phyloP scores from a whole-genome alignment of 768 basidiomycete species.

The Rhodotorula taiwanensis region DNA sequence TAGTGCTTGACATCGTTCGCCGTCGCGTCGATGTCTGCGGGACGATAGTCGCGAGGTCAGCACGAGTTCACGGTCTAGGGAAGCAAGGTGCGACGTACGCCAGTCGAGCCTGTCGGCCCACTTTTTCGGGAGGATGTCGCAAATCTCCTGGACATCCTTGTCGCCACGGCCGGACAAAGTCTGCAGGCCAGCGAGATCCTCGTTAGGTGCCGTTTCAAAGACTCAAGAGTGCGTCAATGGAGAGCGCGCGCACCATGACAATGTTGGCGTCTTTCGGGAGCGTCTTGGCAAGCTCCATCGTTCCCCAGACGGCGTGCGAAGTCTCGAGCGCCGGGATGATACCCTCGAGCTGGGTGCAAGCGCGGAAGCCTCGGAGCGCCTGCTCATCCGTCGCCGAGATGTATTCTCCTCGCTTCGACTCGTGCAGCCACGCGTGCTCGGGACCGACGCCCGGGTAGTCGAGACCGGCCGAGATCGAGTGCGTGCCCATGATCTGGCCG shows the following conservation, averaged over 20 bases:
- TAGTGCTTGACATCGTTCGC: too few relatives aligned
- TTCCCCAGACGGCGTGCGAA: conserved; percentile 92
- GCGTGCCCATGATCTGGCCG: conserved; percentile 94
- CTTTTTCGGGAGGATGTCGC: conserved; percentile 74
- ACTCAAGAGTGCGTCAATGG: not conserved
- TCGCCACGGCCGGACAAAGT: conserved; percentile 93
- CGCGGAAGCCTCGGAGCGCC: conserved; percentile 81
- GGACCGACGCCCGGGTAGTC: conserved; percentile 98
- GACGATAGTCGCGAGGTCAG: too few relatives aligned
- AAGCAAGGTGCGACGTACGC: conserved; percentile 50
- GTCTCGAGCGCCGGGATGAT: conserved; percentile 97
- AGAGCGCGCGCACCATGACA: conserved; percentile 72
- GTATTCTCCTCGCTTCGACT: conserved; percentile 87
- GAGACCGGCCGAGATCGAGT: conserved; percentile 90
- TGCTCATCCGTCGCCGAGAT: conserved; percentile 88
- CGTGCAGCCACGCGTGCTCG: conserved; percentile 96
- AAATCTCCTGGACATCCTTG: conserved; percentile 89
- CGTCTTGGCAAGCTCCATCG: conserved; percentile 72
- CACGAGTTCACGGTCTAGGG: too few relatives aligned
- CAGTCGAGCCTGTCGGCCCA: conserved; percentile 93
- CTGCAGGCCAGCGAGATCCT: conserved; percentile 46
- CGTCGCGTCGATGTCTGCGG: too few relatives aligned
- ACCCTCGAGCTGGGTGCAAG: conserved; percentile 86
- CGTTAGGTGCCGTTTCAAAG: not conserved
- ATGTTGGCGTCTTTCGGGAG: conserved; percentile 76